phyloP scores from a whole-genome alignment of 345 rosid genomes.

The Populus simonii region DNA sequence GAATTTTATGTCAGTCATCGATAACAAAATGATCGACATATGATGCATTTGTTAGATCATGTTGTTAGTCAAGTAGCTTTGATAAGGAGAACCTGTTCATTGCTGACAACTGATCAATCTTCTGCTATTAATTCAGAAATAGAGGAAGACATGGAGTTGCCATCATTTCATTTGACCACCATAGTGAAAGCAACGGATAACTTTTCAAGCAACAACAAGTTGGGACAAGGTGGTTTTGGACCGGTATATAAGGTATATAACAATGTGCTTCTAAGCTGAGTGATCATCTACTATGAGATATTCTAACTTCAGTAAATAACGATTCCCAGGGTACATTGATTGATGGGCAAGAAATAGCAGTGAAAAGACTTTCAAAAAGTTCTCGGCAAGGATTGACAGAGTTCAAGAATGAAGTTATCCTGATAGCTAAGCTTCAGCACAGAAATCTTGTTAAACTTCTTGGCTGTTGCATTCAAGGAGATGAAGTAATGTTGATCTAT shows the following conservation, averaged over 20 bases:
- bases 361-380: slow-evolving; percentile 41
- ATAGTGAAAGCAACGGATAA: slow-evolving; percentile 22
- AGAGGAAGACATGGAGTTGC: slow-evolving; percentile 22
- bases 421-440: slow-evolving; percentile 49
- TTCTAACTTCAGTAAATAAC: too few relatives aligned
- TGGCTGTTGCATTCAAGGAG: slow-evolving; percentile 28
- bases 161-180: slow-evolving; percentile 8
- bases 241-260: slow-evolving; percentile 28
- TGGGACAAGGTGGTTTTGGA: slow-evolving; percentile 39
- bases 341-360: slow-evolving; percentile 46
- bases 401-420: slow-evolving; percentile 44
- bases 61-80: too few relatives aligned
- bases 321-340: slow-evolving; percentile 32
- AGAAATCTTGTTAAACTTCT: slow-evolving; percentile 47
- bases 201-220: slow-evolving; percentile 22
- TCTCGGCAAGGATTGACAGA: slow-evolving; percentile 47
- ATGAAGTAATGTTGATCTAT: slow-evolving; percentile 27
- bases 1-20: too few relatives aligned
- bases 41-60: too few relatives aligned
- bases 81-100: neutral
- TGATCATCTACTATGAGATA: neutral
- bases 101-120: neutral
- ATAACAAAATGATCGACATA: too few relatives aligned
- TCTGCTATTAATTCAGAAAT: neutral
- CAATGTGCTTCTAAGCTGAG: neutral